These are phyloP conservation scores for Aechmea fasciata DNA, from an alignment of 176 grass and related monocot genomes.

Conservation along the genomic window DNA sequence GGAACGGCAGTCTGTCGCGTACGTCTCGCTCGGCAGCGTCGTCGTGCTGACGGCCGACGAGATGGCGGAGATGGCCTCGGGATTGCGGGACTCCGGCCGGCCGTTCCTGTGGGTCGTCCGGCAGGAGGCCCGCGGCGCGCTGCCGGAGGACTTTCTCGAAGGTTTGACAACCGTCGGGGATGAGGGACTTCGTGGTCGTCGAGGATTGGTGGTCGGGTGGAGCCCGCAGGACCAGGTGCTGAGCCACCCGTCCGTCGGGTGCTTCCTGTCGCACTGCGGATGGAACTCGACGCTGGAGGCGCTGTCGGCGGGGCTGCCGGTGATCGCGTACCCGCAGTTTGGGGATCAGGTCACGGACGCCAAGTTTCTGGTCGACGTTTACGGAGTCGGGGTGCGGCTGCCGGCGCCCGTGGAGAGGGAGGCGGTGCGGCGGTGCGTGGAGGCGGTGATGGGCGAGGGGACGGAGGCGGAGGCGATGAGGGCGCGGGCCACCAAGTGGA, in stretches of 20 bases:
- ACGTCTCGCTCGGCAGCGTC: constrained; percentile 71
- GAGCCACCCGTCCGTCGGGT: constrained; percentile 35
- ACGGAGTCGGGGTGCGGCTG: constrained; percentile 47
- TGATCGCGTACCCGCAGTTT: constrained; percentile 63
- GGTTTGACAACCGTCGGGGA: not conserved
- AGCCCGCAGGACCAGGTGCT: constrained; percentile 72
- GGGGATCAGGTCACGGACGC: constrained; percentile 73
- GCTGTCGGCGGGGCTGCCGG: constrained; percentile 47
- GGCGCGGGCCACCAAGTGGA: constrained; percentile 34
- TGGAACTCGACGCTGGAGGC: constrained; percentile 87
- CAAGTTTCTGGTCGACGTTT: constrained; percentile 49
- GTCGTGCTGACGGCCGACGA: constrained; percentile 41
- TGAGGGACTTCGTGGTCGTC: not conserved
- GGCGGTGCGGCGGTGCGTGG: constrained; percentile 32
- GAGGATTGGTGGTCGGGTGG: constrained; percentile 59
- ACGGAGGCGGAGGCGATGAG: constrained; percentile 15
- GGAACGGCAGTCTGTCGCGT: constrained; percentile 39
- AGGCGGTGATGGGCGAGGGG: constrained; percentile 28
- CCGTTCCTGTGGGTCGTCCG: constrained; percentile 83
- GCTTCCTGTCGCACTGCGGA: constrained; percentile 86
- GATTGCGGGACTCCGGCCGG: constrained; percentile 27
- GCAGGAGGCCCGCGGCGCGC: constrained; percentile 16
- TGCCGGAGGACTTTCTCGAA: constrained; percentile 42
- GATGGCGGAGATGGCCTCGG: constrained; percentile 51
- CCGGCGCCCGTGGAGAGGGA: constrained; percentile 30